A percentile compares a stretch with the other conserved stretches of the same genome.
Conservation (phyloP, 192 early-diverging fungal genomes). For the Lunasporangiospora selenospora region DNA sequence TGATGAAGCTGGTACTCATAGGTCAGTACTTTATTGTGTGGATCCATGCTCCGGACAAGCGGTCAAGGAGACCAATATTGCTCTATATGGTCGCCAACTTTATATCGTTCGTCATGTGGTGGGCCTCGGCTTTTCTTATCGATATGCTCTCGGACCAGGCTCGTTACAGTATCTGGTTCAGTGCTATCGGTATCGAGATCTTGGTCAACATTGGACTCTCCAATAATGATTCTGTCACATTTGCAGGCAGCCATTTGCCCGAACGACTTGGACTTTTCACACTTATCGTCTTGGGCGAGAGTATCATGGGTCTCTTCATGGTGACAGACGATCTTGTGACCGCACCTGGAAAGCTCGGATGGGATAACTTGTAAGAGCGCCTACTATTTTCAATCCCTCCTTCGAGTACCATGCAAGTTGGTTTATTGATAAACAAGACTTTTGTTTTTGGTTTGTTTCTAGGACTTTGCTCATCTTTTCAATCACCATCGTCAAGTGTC, state of each 20-base stretch:
- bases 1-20: slow-evolving; percentile 34
- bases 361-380: slow-evolving; percentile 37
- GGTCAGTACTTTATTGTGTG: slow-evolving; percentile 36
- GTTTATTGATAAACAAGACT: neutral
- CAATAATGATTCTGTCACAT: slow-evolving; percentile 47
- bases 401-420: neutral
- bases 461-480: slow-evolving; percentile 50
- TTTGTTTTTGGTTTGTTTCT: slow-evolving; percentile 7
- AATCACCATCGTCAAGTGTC: slow-evolving; percentile 52
- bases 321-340: slow-evolving; percentile 26
- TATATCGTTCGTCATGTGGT: slow-evolving; percentile 35
- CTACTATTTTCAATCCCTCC: neutral
- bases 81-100: slow-evolving; percentile 33
- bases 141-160: slow-evolving; percentile 20
- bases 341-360: slow-evolving; percentile 43
- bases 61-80: slow-evolving; percentile 13
- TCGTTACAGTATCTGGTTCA: slow-evolving; percentile 51
- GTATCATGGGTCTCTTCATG: slow-evolving; percentile 31
- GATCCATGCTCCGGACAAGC: slow-evolving; percentile 30
- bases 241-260: slow-evolving; percentile 52
- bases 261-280: slow-evolving; percentile 58
- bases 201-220: slow-evolving; percentile 40
- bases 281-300: slow-evolving; percentile 52
- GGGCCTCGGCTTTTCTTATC: slow-evolving; percentile 20
- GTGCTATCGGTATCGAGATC: slow-evolving; percentile 50